phyloP scores from a whole-genome alignment of 768 basidiomycete genomes.

The Russula virescens region DNA sequence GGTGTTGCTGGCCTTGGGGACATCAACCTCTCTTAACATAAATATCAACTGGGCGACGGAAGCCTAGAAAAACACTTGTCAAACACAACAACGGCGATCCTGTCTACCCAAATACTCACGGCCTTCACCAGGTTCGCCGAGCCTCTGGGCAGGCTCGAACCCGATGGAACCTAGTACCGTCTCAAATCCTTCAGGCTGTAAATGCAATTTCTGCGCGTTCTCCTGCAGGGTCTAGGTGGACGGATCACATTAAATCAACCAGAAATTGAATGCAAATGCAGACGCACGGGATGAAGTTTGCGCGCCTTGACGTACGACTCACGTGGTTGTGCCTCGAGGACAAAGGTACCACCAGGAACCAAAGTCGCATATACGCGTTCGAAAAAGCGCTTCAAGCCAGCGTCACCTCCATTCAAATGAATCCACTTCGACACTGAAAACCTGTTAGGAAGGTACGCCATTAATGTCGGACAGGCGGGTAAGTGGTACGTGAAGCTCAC shows the following conservation, averaged over 20 bases:
- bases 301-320: constrained; percentile 75
- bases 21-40: constrained; percentile 15
- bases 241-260: background rate
- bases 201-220: constrained; percentile 47
- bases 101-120: constrained; percentile 37
- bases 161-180: constrained; percentile 52
- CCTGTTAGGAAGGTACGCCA: constrained; percentile 33
- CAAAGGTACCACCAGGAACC: constrained; percentile 55
- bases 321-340: constrained; percentile 85
- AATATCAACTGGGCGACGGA: constrained; percentile 24
- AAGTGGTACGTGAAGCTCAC: constrained; percentile 40
- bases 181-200: constrained; percentile 63
- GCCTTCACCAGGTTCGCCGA: constrained; percentile 58
- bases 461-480: background rate
- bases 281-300: constrained; percentile 53
- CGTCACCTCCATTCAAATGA: constrained; percentile 76
- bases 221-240: constrained; percentile 47
- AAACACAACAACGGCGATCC: background rate
- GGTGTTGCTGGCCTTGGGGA: background rate
- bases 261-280: background rate
- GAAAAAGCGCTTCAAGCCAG: constrained; percentile 66
- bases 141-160: constrained; percentile 44
- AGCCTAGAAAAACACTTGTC: constrained; percentile 17
- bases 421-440: constrained; percentile 93
- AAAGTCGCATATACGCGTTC: constrained; percentile 51